Evolutionary conservation across 768 basidiomycete species (phyloP).

Genomic region (Exidia glandulosa): DNA sequence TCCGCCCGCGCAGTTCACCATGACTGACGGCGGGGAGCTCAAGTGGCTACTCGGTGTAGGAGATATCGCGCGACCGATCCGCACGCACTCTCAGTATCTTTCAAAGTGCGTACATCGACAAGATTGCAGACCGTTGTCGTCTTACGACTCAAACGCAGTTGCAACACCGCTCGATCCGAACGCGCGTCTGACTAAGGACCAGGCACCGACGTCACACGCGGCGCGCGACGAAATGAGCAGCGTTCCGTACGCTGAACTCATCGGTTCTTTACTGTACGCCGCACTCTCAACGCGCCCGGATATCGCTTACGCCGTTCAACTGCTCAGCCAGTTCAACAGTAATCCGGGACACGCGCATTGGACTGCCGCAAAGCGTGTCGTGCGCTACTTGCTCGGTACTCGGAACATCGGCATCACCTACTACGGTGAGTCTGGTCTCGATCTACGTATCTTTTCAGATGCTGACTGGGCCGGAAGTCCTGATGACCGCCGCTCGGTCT

Average conservation of each 20-base stretch:
- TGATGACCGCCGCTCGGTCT: slow-evolving; percentile 11
- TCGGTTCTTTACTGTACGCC: slow-evolving; percentile 22
- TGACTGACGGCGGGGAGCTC: slow-evolving; percentile 13
- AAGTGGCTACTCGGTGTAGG: slow-evolving; percentile 26
- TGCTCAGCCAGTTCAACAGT: slow-evolving; percentile 14
- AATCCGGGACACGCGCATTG: slow-evolving; percentile 15
- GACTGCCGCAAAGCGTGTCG: slow-evolving; percentile 14
- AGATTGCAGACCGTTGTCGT: slow-evolving; percentile 4
- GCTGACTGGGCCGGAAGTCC: slow-evolving; percentile 13
- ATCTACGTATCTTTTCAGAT: slow-evolving; percentile 9
- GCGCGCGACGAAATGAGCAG: too few relatives aligned
- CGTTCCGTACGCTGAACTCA: background rate
- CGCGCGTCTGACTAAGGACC: background rate
- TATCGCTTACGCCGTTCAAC: slow-evolving; percentile 17
- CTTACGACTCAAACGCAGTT: slow-evolving; percentile 3
- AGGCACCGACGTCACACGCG: background rate
- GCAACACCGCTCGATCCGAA: slow-evolving; percentile 6
- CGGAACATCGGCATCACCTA: slow-evolving; percentile 8
- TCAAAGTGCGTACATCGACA: slow-evolving; percentile 7
- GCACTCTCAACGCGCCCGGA: slow-evolving; percentile 22
- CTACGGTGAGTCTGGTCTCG: slow-evolving; percentile 1
- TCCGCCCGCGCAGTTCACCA: too few relatives aligned
- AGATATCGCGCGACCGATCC: slow-evolving; percentile 14
- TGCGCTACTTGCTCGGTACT: slow-evolving; percentile 19
- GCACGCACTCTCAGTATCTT: slow-evolving; percentile 2